Conservation (phyloP, 2,329 filamentous ascomycete species). For the Cercospora berteroae region DNA sequence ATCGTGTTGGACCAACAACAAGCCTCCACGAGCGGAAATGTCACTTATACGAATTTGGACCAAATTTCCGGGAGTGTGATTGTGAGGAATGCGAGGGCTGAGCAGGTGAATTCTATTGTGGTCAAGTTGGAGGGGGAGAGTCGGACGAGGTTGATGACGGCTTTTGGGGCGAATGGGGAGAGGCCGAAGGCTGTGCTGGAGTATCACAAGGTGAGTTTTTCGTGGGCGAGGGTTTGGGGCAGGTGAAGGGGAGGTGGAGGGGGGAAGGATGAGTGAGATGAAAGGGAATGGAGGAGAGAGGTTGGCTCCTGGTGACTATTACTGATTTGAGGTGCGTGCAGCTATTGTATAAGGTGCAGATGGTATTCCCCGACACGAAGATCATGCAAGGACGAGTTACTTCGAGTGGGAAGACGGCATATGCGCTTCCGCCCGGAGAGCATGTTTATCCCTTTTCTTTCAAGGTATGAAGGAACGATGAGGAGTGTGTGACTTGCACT, state of each 20-base stretch:
- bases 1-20: constrained; percentile 34
- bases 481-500: background rate
- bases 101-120: constrained; percentile 57
- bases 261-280: background rate
- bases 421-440: constrained; percentile 64
- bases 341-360: constrained; percentile 70
- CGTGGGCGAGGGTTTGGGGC: no score
- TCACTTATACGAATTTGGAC: constrained; percentile 67
- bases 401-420: constrained; percentile 43
- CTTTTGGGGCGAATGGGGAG: constrained; percentile 41
- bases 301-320: background rate
- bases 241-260: no score
- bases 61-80: constrained; percentile 60
- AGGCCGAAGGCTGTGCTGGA: constrained; percentile 50
- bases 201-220: constrained; percentile 47
- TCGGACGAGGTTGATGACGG: constrained; percentile 62
- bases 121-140: constrained; percentile 84
- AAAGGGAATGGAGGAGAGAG: background rate
- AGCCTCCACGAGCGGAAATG: constrained; percentile 11
- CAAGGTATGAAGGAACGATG: constrained; percentile 52
- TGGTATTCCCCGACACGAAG: constrained; percentile 47
- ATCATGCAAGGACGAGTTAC: constrained; percentile 40
- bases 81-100: constrained; percentile 45
- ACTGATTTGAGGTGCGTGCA: constrained; percentile 41
- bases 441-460: constrained; percentile 77